These are phyloP conservation scores for Zoysia pacifica DNA, from an alignment of 176 grass and related monocot genomes.

Conservation along the genomic window DNA sequence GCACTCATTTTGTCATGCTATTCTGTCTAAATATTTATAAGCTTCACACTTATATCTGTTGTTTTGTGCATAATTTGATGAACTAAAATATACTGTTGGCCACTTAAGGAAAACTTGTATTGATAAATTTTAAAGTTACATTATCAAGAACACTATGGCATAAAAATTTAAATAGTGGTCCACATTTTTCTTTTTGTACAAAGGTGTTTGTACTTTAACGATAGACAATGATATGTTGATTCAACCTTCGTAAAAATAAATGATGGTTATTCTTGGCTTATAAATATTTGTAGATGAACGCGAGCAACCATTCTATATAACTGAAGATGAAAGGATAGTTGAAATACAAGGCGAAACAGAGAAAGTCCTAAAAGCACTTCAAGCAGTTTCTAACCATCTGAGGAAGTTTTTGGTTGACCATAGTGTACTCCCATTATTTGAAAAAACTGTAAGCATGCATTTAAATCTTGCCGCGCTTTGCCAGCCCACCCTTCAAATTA, in stretches of 20 bases:
- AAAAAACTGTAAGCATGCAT: conserved; percentile 80
- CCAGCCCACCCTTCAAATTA: neutral
- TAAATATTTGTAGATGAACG: conserved; percentile 57
- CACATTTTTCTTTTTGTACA: neutral
- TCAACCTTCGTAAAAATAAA: neutral
- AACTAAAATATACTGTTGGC: conserved; percentile 25
- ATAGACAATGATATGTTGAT: neutral
- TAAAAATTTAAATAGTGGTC: neutral
- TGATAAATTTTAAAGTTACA: conserved; percentile 6
- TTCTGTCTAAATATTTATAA: neutral
- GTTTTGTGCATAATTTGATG: conserved; percentile 17
- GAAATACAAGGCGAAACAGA: conserved; percentile 96
- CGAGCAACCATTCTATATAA: conserved; percentile 79
- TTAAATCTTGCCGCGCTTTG: conserved; percentile 19
- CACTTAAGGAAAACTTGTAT: neutral
- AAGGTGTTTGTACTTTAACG: conserved; percentile 9
- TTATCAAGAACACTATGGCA: neutral
- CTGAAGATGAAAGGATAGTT: conserved; percentile 88
- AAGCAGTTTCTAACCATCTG: conserved; percentile 80
- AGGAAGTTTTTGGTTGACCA: conserved; percentile 99
- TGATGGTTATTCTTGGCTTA: conserved; percentile 19
- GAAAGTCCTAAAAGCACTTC: conserved; percentile 84
- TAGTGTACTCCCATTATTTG: conserved; percentile 91
- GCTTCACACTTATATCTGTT: neutral
- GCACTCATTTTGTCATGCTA: neutral